Evolutionary conservation across 441 rosid genomes (phyloP).

Genomic region (Macaranga tanarius): DNA sequence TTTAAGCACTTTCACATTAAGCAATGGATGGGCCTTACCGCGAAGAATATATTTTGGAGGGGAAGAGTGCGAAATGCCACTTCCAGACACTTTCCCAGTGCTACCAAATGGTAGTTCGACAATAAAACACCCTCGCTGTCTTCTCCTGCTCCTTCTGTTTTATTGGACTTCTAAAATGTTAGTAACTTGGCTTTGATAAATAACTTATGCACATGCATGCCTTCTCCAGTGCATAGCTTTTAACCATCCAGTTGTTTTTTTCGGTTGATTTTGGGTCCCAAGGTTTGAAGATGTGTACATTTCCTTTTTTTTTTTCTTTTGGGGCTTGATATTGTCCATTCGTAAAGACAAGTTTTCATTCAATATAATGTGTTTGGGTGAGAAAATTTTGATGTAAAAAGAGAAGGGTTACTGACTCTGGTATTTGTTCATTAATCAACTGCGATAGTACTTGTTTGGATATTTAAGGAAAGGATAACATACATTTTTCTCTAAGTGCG

Average conservation of each 20-base stretch:
- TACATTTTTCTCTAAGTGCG: too few species aligned
- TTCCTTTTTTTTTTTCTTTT: background rate
- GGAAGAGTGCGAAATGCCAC: slow-evolving; percentile 43
- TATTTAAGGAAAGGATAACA: too few species aligned
- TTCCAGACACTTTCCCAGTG: slow-evolving; percentile 50
- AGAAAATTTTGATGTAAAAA: background rate
- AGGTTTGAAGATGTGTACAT: slow-evolving; percentile 2
- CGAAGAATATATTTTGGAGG: slow-evolving; percentile 19
- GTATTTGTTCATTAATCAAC: too few species aligned
- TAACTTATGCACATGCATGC: slow-evolving; percentile 2
- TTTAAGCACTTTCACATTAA: slow-evolving; percentile 36
- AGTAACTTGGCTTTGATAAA: slow-evolving; percentile 8
- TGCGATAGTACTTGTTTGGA: too few species aligned
- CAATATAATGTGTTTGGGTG: background rate
- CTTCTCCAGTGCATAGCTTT: background rate
- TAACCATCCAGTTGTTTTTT: background rate
- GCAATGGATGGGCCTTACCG: slow-evolving; percentile 25
- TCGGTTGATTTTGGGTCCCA: background rate
- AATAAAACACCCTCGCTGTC: slow-evolving; percentile 15
- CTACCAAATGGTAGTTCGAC: slow-evolving; percentile 40
- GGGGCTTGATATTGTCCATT: background rate
- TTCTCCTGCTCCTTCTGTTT: slow-evolving; percentile 23
- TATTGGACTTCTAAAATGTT: slow-evolving; percentile 14
- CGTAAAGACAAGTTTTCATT: background rate
- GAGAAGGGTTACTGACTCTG: too few species aligned